Conservation (phyloP, 106 monocot genomes). For the Narthecium ossifragum region DNA sequence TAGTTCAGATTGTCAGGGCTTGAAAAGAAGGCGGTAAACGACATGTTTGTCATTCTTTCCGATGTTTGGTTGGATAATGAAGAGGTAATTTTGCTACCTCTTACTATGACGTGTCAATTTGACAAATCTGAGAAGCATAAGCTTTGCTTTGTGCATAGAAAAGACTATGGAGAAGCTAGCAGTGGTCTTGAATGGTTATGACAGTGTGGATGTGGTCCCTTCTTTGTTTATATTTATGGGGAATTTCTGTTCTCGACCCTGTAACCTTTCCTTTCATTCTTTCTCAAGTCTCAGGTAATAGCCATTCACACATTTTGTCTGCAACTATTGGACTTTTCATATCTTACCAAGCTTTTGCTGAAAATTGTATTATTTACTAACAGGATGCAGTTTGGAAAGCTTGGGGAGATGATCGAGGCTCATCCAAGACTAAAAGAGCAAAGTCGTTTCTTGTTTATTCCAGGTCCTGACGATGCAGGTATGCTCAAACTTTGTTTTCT, state of each 20-base stretch:
- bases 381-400: slow-evolving; percentile 77
- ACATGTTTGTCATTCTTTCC: slow-evolving; percentile 98
- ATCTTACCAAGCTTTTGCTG: not conserved
- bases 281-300: slow-evolving; percentile 74
- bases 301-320: not conserved
- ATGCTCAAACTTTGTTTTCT: no score
- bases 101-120: not conserved
- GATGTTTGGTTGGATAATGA: slow-evolving; percentile 94
- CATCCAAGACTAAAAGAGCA: slow-evolving; percentile 71
- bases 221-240: slow-evolving; percentile 98
- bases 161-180: slow-evolving; percentile 87
- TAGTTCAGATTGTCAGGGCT: slow-evolving; percentile 61
- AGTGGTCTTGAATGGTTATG: slow-evolving; percentile 83
- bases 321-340: not conserved
- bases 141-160: slow-evolving; percentile 36
- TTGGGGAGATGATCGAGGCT: slow-evolving; percentile 84
- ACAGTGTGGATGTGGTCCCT: slow-evolving; percentile 86
- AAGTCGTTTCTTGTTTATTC: slow-evolving; percentile 87
- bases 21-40: slow-evolving; percentile 93
- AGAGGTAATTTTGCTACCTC: slow-evolving; percentile 47
- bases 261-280: slow-evolving; percentile 85
- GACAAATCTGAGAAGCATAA: slow-evolving; percentile 4
- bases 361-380: not conserved
- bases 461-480: slow-evolving; percentile 97
- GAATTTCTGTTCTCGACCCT: slow-evolving; percentile 86